Base-by-base conservation (phyloP, 495 filamentous ascomycete genomes). In the Extremus antarcticus region DNA sequence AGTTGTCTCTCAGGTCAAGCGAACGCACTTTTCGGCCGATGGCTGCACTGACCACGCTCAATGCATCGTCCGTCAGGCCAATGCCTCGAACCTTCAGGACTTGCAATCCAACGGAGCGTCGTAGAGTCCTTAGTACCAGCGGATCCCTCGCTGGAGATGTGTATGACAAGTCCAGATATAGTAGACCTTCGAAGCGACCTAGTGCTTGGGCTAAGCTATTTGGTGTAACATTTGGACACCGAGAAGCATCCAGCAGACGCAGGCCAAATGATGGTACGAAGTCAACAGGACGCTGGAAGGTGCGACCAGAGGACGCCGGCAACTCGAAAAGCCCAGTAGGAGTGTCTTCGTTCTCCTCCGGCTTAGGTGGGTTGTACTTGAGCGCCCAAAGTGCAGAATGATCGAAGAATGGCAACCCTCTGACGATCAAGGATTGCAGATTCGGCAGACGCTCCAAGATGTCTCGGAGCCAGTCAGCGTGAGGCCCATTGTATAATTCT, bases 401-500 rank as follows among this genome's bases (percentile, higher is more conserved):
- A 50, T 84, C 81, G 61, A 84, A 84, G 55, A 83, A 83, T 0
- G 81, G 79, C 19, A 84, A 68, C 25, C 73, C 73, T 9, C 80
- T 76, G 0, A 84, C 79, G 51, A 84, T 73, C 51, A 85, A 69
- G 0, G 74, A 79, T 59, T 84, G 82, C 19, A 85, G 68, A 38
- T 74, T 75, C 1, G 81, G 82, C 20, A 84, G 65, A 20, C 71
- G 75, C 35, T 80, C 77, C 16, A 85, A 70, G 24, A 84, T 71
- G 54, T 85, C 80, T 47, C 74, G 70, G 19, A 85, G 69, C 82
- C 82, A 85, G 48, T 74, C 76, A 11, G 73, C 70, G 53, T 78
- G 76, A 3, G 80, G 79, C 13, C 79, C 78, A 57, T 75, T 79
- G 66, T 83, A 85, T 43, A 83, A 76, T 62, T 85, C 82, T 7